Base-by-base conservation (phyloP, 768 basidiomycete species). In the Podaxis sp. region DNA sequence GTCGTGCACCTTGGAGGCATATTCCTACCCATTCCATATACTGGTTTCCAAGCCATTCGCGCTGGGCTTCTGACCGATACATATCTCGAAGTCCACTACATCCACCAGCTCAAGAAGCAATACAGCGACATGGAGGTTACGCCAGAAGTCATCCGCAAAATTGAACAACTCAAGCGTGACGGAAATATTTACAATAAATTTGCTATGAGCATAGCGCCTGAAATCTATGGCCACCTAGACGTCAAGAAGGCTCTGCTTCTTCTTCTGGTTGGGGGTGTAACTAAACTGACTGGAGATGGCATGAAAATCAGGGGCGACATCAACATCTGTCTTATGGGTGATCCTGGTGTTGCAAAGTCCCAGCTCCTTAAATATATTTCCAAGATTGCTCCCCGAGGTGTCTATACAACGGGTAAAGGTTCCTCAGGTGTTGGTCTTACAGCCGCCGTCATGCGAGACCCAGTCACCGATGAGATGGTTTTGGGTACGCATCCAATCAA, bases 401-500 rank as follows among this genome's bases (percentile, higher is more conserved):
- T 99, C 24, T 99, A 99, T 72, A 99, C 97, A 11, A 99, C 97
- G 4, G 97, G 97, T 64, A 94, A 96, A 74, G 97, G 97, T 67
- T 98, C 96, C 4, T 99, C 96, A 1, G 97, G 97, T 19, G 97
- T 99, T 54, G 97, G 97, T 85, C 82, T 99, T 52, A 99, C 97
- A 1, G 97, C 97, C 11, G 97, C 97, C 19, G 97, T 99, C 57
- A 98, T 99, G 95, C 85, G 96, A 51, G 97, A 99, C 72, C 97
- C 97, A 3, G 97, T 99, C 22, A 99, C 97, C 4, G 97, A 99
- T 72, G 97, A 99, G 77, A 98, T 99, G 93, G 97, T 99, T 40
- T 81, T 99, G 53, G 96, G 96, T 95, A 70, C 60, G 92, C 78
- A 9, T 36, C 42, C 19, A 3, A 24, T 28, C 9, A 51, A 28